Evolutionary conservation across 495 filamentous ascomycete species (phyloP), one percentile per base, ranked within the genome.

Genomic region (Umbilicaria muhlenbergii): DNA sequence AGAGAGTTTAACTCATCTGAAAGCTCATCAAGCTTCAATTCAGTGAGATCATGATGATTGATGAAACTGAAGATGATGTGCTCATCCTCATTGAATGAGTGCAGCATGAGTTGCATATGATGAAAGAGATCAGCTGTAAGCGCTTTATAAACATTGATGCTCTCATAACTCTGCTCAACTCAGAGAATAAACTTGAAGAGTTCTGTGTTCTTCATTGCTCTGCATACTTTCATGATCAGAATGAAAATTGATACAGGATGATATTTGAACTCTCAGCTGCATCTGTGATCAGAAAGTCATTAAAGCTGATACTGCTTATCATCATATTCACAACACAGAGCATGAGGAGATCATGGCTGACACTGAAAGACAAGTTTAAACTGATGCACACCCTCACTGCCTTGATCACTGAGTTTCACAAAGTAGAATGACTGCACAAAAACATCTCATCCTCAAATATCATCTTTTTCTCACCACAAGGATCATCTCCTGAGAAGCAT

Each of bases 351-450:
- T 5, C 28, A 38, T 21, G 36, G 36, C 44, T 36, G 15, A 18
- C 28, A n/a, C n/a, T 46, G 10, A 36, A 18, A 28, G 14, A 46
- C 10, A 12, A 32, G 5, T 48, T 61, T n/a, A 33, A 37, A 13
- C 19, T 56, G 2, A 46, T 39, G 11, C 38, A 19, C 4, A 18
- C 36, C 14, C 41, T 61, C 2, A 50, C 50, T 2, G 47, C 53
- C 15, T 48, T 45, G 21, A 21, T 57, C 0, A 42, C 58, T 15
- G 44, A 51, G 12, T 34, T 58, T 7, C 56, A 61, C 48, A 61
- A 51, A 12, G 50, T 50, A 5, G 54, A 49, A 18, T 61, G 58
- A 56, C 34, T 58, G 24, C 56, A 61, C 51, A 61, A 61, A 37
- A 49, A 41, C 31, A 44, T 58, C 18, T 48, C 51, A 11, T 48